Percentiles rank a stretch among this genome's conserved stretches.
phyloP scores from a whole-genome alignment of 1,284 basidiomycete species.

The Tylopilus microsporus region DNA sequence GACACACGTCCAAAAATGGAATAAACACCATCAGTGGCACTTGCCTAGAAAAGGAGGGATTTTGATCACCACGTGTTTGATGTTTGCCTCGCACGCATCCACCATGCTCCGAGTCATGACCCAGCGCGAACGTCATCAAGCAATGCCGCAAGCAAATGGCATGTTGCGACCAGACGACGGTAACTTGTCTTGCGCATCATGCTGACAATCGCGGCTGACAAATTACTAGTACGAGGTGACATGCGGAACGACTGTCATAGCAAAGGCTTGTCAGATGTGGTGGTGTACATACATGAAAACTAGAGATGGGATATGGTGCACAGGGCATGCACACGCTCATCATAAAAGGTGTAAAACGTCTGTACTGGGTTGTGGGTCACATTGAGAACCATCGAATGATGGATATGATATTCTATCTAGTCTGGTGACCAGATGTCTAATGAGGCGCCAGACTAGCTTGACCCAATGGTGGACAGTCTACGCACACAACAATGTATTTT shows the following conservation, averaged over 20 bases:
- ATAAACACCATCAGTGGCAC: conserved; percentile 3
- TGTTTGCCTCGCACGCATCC: conserved; percentile 8
- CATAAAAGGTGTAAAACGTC: no score
- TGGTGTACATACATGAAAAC: no score
- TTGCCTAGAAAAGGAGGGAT: not conserved
- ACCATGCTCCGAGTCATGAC: conserved; percentile 18
- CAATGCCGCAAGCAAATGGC: conserved; percentile 16
- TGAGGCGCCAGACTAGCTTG: no score
- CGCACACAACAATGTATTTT: no score
- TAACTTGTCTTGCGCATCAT: conserved; percentile 26
- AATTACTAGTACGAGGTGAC: conserved; percentile 33
- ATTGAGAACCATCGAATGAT: no score
- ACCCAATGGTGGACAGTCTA: no score
- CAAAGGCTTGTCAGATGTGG: no score
- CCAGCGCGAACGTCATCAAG: conserved; percentile 8
- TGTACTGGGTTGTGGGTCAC: no score
- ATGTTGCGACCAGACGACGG: conserved; percentile 32
- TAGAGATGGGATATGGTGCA: no score
- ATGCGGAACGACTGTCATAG: conserved; percentile 29
- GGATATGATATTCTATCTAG: no score
- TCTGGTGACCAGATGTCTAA: no score
- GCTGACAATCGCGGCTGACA: conserved; percentile 23
- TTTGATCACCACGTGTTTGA: conserved; percentile 17
- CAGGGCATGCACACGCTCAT: no score
- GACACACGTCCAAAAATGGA: not conserved